A percentile compares a stretch with the other conserved stretches of the same genome.
phyloP scores from a whole-genome alignment of 2,329 filamentous ascomycete species.

The Colletotrichum cordylinicola region DNA sequence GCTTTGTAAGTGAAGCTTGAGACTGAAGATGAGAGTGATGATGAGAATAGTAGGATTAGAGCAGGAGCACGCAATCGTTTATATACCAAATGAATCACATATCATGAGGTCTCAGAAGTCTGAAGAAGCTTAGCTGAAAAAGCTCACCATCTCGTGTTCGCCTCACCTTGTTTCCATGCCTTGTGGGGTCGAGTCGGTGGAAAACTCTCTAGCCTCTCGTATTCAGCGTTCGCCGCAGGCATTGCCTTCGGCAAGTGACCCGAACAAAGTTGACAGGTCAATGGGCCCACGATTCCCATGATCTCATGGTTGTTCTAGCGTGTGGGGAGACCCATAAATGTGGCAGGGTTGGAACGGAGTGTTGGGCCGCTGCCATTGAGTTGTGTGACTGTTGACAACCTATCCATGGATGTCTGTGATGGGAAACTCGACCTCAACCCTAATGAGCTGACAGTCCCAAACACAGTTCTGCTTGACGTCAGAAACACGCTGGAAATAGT shows the following conservation, averaged over 20 bases:
- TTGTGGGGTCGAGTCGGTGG: background rate
- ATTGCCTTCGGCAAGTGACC: background rate
- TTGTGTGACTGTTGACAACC: background rate
- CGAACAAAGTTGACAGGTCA: constrained; percentile 9
- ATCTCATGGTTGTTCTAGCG: constrained; percentile 8
- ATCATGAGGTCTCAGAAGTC: background rate
- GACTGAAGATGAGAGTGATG: background rate
- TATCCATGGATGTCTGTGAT: background rate
- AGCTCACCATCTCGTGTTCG: constrained; percentile 9
- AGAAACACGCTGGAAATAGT: constrained; percentile 2
- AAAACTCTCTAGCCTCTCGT: background rate
- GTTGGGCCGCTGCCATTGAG: background rate
- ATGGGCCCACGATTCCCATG: background rate
- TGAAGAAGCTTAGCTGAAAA: background rate
- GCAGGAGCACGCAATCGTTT: background rate
- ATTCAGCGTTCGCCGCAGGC: constrained; percentile 5
- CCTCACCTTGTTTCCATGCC: background rate
- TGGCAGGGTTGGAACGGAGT: background rate
- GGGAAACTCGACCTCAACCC: background rate
- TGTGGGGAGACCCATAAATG: background rate
- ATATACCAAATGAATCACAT: background rate
- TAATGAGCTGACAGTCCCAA: background rate
- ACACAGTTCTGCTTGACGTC: background rate
- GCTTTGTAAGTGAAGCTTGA: background rate
- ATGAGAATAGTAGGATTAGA: background rate